These are phyloP conservation scores for Ceratobasidium theobromae DNA, from an alignment of 1,284 basidiomycete species.

Conservation along the genomic window DNA sequence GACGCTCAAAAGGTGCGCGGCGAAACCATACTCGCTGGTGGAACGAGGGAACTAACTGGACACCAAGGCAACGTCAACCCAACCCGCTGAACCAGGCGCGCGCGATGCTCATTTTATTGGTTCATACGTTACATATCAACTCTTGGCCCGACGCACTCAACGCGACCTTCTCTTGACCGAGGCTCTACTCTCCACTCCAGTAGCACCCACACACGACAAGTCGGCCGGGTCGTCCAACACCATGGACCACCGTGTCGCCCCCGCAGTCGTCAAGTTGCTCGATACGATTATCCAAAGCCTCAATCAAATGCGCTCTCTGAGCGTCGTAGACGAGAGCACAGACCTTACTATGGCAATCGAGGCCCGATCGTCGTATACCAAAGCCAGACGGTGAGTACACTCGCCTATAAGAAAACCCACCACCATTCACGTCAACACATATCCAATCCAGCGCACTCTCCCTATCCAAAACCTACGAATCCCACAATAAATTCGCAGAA, in stretches of 20 bases:
- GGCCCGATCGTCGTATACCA: constrained; percentile 69
- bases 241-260: constrained; percentile 59
- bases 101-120: constrained; percentile 82
- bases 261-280: constrained; percentile 83
- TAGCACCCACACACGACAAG: constrained; percentile 38
- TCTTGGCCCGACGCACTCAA: constrained; percentile 82
- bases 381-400: constrained; percentile 63
- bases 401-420: no score
- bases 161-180: constrained; percentile 82
- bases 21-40: not conserved
- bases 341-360: constrained; percentile 78
- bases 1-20: constrained; percentile 72
- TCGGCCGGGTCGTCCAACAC: constrained; percentile 37
- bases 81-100: constrained; percentile 48
- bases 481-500: constrained; percentile 69
- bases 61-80: constrained; percentile 7
- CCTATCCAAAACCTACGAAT: constrained; percentile 68
- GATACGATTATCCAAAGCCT: constrained; percentile 84
- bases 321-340: constrained; percentile 84
- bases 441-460: constrained; percentile 58
- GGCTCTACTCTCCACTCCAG: constrained; percentile 52
- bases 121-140: constrained; percentile 81
- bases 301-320: constrained; percentile 76
- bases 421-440: constrained; percentile 17
- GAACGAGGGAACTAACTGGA: not conserved